Evolutionary conservation across 2,329 filamentous ascomycete genomes (phyloP).

Genomic region (Hirsutella minnesotensis): DNA sequence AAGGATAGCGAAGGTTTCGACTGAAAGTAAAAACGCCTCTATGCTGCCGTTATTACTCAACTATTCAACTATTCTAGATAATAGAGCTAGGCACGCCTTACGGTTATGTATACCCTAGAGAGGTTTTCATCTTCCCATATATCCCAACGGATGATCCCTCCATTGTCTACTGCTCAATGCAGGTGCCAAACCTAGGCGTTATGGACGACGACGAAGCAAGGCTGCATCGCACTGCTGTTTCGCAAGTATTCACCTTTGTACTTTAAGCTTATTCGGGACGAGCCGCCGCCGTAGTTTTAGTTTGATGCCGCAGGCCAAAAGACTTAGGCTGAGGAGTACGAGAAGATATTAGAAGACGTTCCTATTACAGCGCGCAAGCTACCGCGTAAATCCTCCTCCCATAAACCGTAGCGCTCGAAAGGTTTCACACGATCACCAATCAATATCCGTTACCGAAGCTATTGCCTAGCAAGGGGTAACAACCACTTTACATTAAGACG

Average conservation of each 20-base stretch:
- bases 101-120: constrained; percentile 22
- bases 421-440: constrained; percentile 18
- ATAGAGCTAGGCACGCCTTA: constrained; percentile 21
- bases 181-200: constrained; percentile 21
- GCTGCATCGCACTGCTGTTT: constrained; percentile 23
- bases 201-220: constrained; percentile 17
- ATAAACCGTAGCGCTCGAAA: constrained; percentile 16
- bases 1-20: constrained; percentile 16
- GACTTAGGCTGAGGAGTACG: constrained; percentile 21
- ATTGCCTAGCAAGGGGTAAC: too few relatives aligned
- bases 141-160: constrained; percentile 20
- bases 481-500: neutral
- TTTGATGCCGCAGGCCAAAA: constrained; percentile 17
- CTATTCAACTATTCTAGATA: constrained; percentile 29
- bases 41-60: constrained; percentile 23
- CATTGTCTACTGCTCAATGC: constrained; percentile 20
- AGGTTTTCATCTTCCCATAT: constrained; percentile 21
- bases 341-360: constrained; percentile 16
- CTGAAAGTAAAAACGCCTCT: constrained; percentile 17
- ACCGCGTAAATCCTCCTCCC: constrained; percentile 8
- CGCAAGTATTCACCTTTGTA: constrained; percentile 25
- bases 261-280: constrained; percentile 18
- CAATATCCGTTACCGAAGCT: constrained; percentile 6
- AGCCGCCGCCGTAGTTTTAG: constrained; percentile 18
- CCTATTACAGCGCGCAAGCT: constrained; percentile 11